These are phyloP conservation scores for Ceratocystis harringtonii DNA, from an alignment of 2,329 filamentous ascomycete genomes.

Conservation along the genomic window DNA sequence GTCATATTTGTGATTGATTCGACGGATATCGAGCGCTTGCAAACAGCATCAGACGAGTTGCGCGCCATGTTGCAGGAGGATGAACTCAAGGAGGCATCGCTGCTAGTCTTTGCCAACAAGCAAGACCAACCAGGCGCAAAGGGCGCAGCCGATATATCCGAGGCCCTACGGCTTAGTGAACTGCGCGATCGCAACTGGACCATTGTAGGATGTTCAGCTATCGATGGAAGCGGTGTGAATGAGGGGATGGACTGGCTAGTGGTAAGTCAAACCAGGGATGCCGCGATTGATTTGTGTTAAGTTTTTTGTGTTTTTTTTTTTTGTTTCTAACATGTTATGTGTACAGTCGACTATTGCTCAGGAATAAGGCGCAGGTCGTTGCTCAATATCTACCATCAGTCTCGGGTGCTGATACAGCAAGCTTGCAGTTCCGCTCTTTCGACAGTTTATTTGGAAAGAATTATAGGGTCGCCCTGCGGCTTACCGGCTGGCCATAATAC, in stretches of 20 bases:
- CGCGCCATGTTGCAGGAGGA: constrained; percentile 94
- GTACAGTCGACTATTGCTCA: constrained; percentile 1
- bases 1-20: constrained; percentile 98
- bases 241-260: constrained; percentile 99
- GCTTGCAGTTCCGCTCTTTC: not conserved
- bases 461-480: not conserved
- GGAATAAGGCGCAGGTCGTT: constrained; percentile 1
- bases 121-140: constrained; percentile 96
- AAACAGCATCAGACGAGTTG: constrained; percentile 84
- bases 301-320: not conserved
- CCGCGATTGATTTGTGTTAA: not conserved
- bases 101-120: constrained; percentile 97
- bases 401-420: not conserved
- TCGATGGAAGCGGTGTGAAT: constrained; percentile 84
- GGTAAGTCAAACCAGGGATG: constrained; percentile 34
- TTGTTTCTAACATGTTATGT: not conserved
- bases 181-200: constrained; percentile 97
- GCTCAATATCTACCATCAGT: not conserved
- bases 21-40: constrained; percentile 88
- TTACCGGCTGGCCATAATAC: not conserved
- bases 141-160: constrained; percentile 90
- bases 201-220: constrained; percentile 92
- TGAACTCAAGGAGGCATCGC: constrained; percentile 78
- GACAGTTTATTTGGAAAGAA: not conserved
- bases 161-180: constrained; percentile 78